These are phyloP conservation scores for Vanilla planifolia DNA, from an alignment of 106 monocot species.

Conservation along the genomic window DNA sequence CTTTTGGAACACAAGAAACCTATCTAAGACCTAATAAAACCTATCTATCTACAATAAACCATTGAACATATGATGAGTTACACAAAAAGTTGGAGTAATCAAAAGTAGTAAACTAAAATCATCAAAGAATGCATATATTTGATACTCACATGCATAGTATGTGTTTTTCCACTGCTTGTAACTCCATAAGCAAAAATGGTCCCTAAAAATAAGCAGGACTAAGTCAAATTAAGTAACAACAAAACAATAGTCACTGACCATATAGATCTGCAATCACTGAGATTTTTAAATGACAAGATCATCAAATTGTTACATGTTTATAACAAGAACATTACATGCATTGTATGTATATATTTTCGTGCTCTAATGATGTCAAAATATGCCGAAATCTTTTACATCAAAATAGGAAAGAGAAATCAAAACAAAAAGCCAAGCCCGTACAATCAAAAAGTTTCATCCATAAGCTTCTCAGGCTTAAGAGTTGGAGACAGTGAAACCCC, in stretches of 20 bases:
- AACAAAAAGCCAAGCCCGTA: too few relatives aligned
- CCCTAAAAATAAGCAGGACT: conserved; percentile 26
- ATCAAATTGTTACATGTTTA: background rate
- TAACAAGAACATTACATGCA: background rate
- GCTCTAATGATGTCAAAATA: background rate
- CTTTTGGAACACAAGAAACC: too few relatives aligned
- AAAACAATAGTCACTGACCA: background rate
- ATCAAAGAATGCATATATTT: background rate
- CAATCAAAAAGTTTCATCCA: too few relatives aligned
- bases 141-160: conserved; percentile 88
- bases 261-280: background rate
- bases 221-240: background rate
- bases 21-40: too few relatives aligned
- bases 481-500: too few relatives aligned
- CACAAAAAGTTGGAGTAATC: too few relatives aligned
- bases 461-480: too few relatives aligned
- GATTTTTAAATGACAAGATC: background rate
- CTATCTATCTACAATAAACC: too few relatives aligned
- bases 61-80: too few relatives aligned
- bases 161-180: conserved; percentile 94
- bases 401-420: background rate
- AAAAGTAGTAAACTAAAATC: too few relatives aligned
- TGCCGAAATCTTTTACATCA: background rate
- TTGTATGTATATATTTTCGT: background rate
- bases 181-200: conserved; percentile 99